Percentiles rank a stretch among this genome's conserved stretches.
Conservation (phyloP, 805 yeast species). For the Kluyveromyces aestuarii region DNA sequence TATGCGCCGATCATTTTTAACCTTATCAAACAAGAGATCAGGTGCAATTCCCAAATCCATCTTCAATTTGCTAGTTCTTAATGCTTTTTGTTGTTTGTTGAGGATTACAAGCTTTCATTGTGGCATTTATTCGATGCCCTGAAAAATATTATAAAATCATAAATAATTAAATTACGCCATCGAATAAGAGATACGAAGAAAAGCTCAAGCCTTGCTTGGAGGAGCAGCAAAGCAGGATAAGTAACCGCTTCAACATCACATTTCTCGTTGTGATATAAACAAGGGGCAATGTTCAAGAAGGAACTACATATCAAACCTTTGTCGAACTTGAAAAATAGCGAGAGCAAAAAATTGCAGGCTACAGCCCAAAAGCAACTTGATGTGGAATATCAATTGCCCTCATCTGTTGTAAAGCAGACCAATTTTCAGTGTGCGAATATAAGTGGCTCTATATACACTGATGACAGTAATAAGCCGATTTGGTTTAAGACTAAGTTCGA, state of each 20-base stretch:
- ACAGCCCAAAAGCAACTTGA: conserved; percentile 31
- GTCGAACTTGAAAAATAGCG: conserved; percentile 76
- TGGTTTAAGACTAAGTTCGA: conserved; percentile 61
- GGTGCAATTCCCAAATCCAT: not conserved
- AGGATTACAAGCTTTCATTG: not conserved
- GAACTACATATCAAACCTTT: conserved; percentile 53
- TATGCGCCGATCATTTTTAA: not conserved
- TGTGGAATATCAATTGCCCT: conserved; percentile 36
- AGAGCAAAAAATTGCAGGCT: conserved; percentile 41
- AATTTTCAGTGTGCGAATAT: conserved; percentile 45
- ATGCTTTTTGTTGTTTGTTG: too few relatives aligned
- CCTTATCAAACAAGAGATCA: not conserved
- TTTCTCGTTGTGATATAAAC: not conserved
- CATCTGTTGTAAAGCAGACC: conserved; percentile 44
- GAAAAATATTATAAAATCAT: not conserved
- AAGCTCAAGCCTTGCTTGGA: not conserved
- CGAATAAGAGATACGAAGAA: too few relatives aligned
- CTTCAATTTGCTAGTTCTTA: too few relatives aligned
- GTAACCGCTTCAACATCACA: not conserved
- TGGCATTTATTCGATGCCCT: not conserved
- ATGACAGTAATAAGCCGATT: conserved; percentile 54
- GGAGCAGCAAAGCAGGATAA: not conserved
- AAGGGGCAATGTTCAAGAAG: conserved; percentile 24
- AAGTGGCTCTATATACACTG: conserved; percentile 59
- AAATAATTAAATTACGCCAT: too few relatives aligned